Evolutionary conservation across 202 grass and related monocot genomes (phyloP), one percentile per base, ranked within the genome.

Genomic region (Sporobolus alterniflorus): DNA sequence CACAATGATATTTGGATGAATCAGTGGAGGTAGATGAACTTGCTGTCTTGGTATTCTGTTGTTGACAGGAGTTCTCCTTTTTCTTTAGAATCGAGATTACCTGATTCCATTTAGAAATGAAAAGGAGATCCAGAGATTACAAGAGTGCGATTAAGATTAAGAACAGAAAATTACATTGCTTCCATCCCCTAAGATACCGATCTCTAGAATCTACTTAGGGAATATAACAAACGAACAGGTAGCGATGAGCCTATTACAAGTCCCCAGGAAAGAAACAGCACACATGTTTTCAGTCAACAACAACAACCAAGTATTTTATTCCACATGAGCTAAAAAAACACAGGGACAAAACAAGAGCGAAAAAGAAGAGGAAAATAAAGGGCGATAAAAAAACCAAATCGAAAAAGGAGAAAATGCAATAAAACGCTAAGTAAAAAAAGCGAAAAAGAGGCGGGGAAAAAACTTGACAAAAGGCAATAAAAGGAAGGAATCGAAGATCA

Each of bases 1-100:
- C 12, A 36, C 8, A 44, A 9, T 75, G 32, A 7, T 75, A 69
- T 62, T 64, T 13, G 34, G 29, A 33, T 71, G 7, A 13, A 11
- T 59, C 24, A 13, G 28, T 59, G 55, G 55, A 59, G 57, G 56
- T 41, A 3, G 11, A 20, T 72, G 44, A 77, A 56, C 33, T 64
- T 75, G 18, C 42, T 72, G 13, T 6, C 62, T 25, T 67, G 20
- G 30, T 68, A 41, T 49, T 67, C 24, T 82, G 14, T 65, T 82
- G 26, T 74, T 78, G 32, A 25, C 22, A 63, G 42, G 63, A 41
- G n/a, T 57, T 2, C n/a, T n/a, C n/a, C n/a, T n/a, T n/a, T 55
- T 1, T 24, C 24, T 51, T 5, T 7, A 6, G 7, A 54, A 54
- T 54, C 24, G 52, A 56, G 52, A 56, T 8, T 52, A 56, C n/a